Percentiles rank a stretch among this genome's conserved stretches.
Conservation (phyloP, 768 basidiomycete genomes). For the Rhizopogon sp. region DNA sequence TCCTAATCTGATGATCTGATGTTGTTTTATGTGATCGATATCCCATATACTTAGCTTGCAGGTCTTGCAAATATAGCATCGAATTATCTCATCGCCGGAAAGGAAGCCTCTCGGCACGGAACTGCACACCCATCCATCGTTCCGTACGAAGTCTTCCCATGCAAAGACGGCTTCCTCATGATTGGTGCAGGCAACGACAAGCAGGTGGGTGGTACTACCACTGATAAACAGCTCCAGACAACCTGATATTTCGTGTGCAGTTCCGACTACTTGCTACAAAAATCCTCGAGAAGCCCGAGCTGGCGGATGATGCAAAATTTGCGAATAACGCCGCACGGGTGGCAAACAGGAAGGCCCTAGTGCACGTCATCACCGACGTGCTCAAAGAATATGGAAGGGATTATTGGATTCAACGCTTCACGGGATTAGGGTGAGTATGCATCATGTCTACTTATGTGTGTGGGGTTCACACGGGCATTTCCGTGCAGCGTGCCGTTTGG, state of each 20-base stretch:
- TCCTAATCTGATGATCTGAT: background rate
- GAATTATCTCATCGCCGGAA: slow-evolving; percentile 83
- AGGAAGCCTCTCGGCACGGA: slow-evolving; percentile 83
- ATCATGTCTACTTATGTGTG: slow-evolving; percentile 3
- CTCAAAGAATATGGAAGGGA: slow-evolving; percentile 55
- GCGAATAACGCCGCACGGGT: slow-evolving; percentile 74
- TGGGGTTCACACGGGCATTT: slow-evolving; percentile 8
- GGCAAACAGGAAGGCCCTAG: slow-evolving; percentile 62
- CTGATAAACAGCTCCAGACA: background rate
- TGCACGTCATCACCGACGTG: slow-evolving; percentile 59
- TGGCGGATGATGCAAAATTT: slow-evolving; percentile 60
- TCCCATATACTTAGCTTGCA: slow-evolving; percentile 55
- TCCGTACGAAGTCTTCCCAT: slow-evolving; percentile 88
- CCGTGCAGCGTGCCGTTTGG: slow-evolving; percentile 68
- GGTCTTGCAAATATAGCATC: slow-evolving; percentile 90
- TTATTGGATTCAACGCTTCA: slow-evolving; percentile 73
- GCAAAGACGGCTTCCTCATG: slow-evolving; percentile 87
- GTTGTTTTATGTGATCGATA: background rate
- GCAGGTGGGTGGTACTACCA: slow-evolving; percentile 43
- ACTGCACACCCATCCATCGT: slow-evolving; percentile 93
- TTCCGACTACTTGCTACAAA: slow-evolving; percentile 64
- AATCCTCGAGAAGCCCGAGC: slow-evolving; percentile 56
- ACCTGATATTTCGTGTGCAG: slow-evolving; percentile 31
- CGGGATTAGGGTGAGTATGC: slow-evolving; percentile 68
- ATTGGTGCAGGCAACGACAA: slow-evolving; percentile 89